Percentiles rank a stretch among this genome's conserved stretches.
These are phyloP conservation scores for Magnaporthiopsis incrustans DNA, from an alignment of 2,329 filamentous ascomycete genomes.

Conservation along the genomic window DNA sequence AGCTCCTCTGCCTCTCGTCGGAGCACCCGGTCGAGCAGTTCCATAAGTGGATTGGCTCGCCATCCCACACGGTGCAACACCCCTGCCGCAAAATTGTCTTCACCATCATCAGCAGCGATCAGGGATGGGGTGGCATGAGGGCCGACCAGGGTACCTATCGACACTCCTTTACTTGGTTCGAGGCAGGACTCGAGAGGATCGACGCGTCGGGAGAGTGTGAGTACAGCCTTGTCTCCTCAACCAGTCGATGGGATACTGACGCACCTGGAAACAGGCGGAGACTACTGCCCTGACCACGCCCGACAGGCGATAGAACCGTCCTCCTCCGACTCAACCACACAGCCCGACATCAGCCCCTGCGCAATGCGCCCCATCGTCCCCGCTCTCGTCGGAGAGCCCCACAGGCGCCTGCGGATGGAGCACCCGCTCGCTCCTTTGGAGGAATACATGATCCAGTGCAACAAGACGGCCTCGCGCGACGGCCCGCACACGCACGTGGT, in stretches of 20 bases:
- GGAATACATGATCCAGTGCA: constrained; percentile 35
- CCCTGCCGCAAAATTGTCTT: constrained; percentile 56
- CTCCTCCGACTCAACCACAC: neutral
- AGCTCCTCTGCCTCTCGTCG: constrained; percentile 12
- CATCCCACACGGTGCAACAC: constrained; percentile 30
- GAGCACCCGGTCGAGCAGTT: constrained; percentile 25
- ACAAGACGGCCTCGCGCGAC: constrained; percentile 27
- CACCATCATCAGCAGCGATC: constrained; percentile 47
- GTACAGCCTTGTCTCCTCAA: neutral
- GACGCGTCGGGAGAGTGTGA: constrained; percentile 26
- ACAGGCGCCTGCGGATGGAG: neutral
- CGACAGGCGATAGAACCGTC: neutral
- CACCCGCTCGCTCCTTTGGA: neutral
- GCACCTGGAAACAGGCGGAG: neutral
- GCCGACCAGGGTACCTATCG: constrained; percentile 30
- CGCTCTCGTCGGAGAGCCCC: constrained; percentile 9
- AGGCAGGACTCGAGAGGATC: constrained; percentile 51
- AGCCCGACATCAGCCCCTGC: constrained; percentile 1
- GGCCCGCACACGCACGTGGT: constrained; percentile 34
- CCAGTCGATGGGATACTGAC: neutral
- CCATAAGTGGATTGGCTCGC: constrained; percentile 29
- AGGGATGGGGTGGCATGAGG: constrained; percentile 42
- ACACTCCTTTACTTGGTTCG: constrained; percentile 55
- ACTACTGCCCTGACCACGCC: neutral
- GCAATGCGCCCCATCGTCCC: constrained; percentile 30